These are phyloP conservation scores for Heterobasidion occidentale DNA, from an alignment of 1,284 basidiomycete species.

Conservation along the genomic window DNA sequence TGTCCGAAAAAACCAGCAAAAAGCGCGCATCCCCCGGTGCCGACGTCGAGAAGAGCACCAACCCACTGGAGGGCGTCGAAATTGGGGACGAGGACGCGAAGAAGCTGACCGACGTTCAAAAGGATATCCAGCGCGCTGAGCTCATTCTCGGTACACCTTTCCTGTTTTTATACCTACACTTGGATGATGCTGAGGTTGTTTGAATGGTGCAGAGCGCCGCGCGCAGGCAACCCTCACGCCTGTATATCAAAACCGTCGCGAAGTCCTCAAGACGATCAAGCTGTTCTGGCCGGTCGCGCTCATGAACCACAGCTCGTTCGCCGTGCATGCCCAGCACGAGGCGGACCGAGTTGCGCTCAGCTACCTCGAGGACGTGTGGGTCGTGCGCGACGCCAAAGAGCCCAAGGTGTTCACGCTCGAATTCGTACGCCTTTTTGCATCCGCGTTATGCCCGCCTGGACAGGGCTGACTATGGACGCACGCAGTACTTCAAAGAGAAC, in stretches of 20 bases:
- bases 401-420: constrained; percentile 70
- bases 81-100: constrained; percentile 61
- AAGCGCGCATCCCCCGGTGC: constrained; percentile 72
- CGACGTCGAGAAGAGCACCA: constrained; percentile 47
- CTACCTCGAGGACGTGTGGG: constrained; percentile 77
- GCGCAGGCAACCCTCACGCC: constrained; percentile 47
- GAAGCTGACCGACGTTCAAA: constrained; percentile 54
- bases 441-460: neutral
- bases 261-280: constrained; percentile 51
- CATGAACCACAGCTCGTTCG: constrained; percentile 57
- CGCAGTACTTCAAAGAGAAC: constrained; percentile 75
- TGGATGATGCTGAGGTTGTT: constrained; percentile 1
- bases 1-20: constrained; percentile 33
- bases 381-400: constrained; percentile 57
- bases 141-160: constrained; percentile 55
- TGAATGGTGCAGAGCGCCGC: constrained; percentile 44
- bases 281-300: constrained; percentile 78
- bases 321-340: constrained; percentile 56
- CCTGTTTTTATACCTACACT: constrained; percentile 7
- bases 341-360: constrained; percentile 67
- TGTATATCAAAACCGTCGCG: constrained; percentile 62
- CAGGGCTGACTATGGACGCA: too few relatives aligned
- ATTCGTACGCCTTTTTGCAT: constrained; percentile 49
- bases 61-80: constrained; percentile 53
- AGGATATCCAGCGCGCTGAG: constrained; percentile 60